Base-by-base conservation (phyloP, 495 filamentous ascomycete genomes). In the Penicillium mononematosum region DNA sequence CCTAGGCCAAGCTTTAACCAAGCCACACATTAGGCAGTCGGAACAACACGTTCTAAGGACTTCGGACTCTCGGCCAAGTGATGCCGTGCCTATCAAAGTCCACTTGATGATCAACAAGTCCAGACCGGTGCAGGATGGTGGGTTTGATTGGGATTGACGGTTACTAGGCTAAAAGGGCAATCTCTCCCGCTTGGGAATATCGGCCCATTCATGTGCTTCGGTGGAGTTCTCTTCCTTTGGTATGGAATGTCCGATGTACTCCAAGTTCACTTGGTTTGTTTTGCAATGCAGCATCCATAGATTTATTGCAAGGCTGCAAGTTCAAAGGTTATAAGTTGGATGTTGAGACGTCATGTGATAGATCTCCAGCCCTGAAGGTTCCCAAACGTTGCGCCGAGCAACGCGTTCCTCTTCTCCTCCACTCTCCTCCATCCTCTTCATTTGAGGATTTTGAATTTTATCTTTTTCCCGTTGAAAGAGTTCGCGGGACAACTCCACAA, bases 121-220 rank as follows among this genome's bases (percentile, higher is more conserved):
- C 47, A 61, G 61, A 67, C 24, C 42, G 38, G 17, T n/a, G 16
- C n/a, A 38, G 20, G n/a, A 4, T 36, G 45, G 41, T 38, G 56
- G 29, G 43, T 67, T 67, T 64, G 24, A 67, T 64, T 58, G 19
- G 36, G 61, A 67, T 67, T 51, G 55, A 57, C 58, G 4, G 53
- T 20, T 12, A 34, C 24, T 47, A 25, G 22, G 25, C 42, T 45
- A 55, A 27, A 17, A 9, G 19, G 25, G 36, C 31, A 34, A 14
- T 34, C 9, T 34, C 2, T 34, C 11, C 31, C 31, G 11, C 11
- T 34, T 34, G 31, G 31, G 31, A 14, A 34, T 34, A 34, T 34
- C 14, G 10, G 11, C 31, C 10, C 11, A 24, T 41, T 24, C 29
- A 27, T 29, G 5, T 19, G 25, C 8, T 44, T 52, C 8, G 4